phyloP scores from a whole-genome alignment of 2,329 filamentous ascomycete species.

The Fusarium fujikuroi region DNA sequence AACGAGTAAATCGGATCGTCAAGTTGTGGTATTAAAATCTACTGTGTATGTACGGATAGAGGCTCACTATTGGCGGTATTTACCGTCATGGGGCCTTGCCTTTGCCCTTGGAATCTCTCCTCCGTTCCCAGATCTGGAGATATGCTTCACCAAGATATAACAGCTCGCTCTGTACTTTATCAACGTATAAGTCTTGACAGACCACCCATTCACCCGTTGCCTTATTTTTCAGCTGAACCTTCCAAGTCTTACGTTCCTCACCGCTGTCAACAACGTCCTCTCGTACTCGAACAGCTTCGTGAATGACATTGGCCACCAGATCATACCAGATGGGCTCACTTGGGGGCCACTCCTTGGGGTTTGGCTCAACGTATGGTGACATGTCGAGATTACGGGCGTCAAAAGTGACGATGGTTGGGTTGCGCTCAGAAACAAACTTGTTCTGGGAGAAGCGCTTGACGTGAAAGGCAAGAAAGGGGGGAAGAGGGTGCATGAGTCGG shows the following conservation, averaged over 20 bases:
- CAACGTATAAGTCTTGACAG: slow-evolving; percentile 92
- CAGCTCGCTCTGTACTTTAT: slow-evolving; percentile 87
- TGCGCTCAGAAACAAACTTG: slow-evolving; percentile 95
- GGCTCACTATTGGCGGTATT: slow-evolving; percentile 6
- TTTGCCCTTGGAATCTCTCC: slow-evolving; percentile 64
- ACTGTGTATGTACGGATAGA: neutral
- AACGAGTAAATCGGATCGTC: neutral
- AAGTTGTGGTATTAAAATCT: slow-evolving; percentile 31
- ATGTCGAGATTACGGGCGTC: slow-evolving; percentile 85
- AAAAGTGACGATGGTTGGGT: slow-evolving; percentile 98
- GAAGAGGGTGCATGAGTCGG: slow-evolving; percentile 87
- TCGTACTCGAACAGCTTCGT: slow-evolving; percentile 79
- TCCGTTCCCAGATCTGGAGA: slow-evolving; percentile 94
- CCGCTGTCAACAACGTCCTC: slow-evolving; percentile 91
- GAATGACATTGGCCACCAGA: slow-evolving; percentile 93
- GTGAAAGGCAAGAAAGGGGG: slow-evolving; percentile 91
- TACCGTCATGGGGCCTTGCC: slow-evolving; percentile 39
- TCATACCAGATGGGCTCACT: slow-evolving; percentile 94
- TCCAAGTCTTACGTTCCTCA: slow-evolving; percentile 91
- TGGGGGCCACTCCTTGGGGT: slow-evolving; percentile 74
- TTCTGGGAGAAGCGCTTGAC: slow-evolving; percentile 97
- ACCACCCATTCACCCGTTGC: slow-evolving; percentile 89
- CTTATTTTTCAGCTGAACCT: slow-evolving; percentile 87
- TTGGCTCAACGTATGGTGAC: slow-evolving; percentile 90
- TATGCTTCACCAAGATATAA: slow-evolving; percentile 95